phyloP scores from a whole-genome alignment of 208 protist species.

The Trypanosoma platydactyli region DNA sequence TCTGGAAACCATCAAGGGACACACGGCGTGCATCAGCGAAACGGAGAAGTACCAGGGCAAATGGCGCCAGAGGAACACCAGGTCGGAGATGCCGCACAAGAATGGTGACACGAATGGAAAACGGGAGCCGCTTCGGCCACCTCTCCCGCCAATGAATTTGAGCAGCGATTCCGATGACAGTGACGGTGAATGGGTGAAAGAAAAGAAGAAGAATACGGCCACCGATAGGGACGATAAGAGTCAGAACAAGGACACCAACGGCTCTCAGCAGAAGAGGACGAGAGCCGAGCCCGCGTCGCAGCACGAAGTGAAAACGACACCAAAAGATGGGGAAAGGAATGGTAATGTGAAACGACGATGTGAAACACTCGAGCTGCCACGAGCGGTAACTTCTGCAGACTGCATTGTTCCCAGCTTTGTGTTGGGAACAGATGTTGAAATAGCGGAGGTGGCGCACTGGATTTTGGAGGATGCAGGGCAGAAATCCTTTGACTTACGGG shows the following conservation, averaged over 20 bases:
- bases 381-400: constrained; percentile 16
- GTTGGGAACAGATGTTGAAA: constrained; percentile 49
- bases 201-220: constrained; percentile 15
- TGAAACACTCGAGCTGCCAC: constrained; percentile 11
- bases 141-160: constrained; percentile 47
- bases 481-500: constrained; percentile 37
- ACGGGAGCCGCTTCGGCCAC: constrained; percentile 22
- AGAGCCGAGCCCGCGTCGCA: not conserved
- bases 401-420: constrained; percentile 64
- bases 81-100: constrained; percentile 6
- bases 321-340: not conserved
- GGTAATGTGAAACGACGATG: not conserved
- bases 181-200: constrained; percentile 53
- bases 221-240: constrained; percentile 8
- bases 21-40: constrained; percentile 85
- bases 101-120: constrained; percentile 4
- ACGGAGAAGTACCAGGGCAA: constrained; percentile 88
- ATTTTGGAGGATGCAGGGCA: constrained; percentile 26
- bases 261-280: not conserved
- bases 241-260: not conserved
- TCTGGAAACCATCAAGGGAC: constrained; percentile 61
- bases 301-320: not conserved
- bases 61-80: constrained; percentile 51
- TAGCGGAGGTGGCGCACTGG: constrained; percentile 44
- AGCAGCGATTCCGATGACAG: constrained; percentile 43